Base-by-base conservation (phyloP, 225 moss, liverwort and hornwort genomes). In the Physcomitrellopsis africana region DNA sequence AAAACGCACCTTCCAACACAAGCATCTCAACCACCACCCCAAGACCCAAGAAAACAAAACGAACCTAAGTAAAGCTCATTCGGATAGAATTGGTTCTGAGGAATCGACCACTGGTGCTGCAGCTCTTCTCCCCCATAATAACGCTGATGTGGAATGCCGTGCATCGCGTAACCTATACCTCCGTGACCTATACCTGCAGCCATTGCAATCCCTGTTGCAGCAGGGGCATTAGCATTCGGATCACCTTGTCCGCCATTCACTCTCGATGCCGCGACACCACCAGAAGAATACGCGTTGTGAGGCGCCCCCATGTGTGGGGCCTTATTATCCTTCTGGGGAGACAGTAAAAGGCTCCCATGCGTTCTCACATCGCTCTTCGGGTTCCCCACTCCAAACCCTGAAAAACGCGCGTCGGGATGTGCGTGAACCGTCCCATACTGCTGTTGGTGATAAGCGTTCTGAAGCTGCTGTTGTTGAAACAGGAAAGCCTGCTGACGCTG, bases 161-260 rank as follows among this genome's bases (percentile, higher is more conserved):
- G 68, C 51, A 69, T 69, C 57, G 76, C 72, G 52, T 83, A 76
- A 60, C 83, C 86, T 61, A 83, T 72, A 69, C 83, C 83, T 26
- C 32, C 32, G 7, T 83, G 78, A 60, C 83, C 86, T 61, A 83
- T 75, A 69, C 83, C 83, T 26, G 86, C 78, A 72, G 61, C 55
- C 78, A 86, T 83, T 51, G 81, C 68, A 76, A 86, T 84, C 53
- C 74, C 87, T 70, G 87, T 37, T 64, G 68, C 71, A 81, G 84
- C 48, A 11, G 81, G 59, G 65, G 78, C 43, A 51, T 65, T 70
- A 1, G 58, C 47, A 72, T 67, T 84, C n/a, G 73, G 61, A 42
- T 79, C 79, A 8, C 61, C 52, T 24, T 63, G 75, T 5, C 70
- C 68, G 67, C 27, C 68, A 9, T 68, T 72, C 68, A 79, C n/a